Percentiles rank a stretch among this genome's conserved stretches.
These are phyloP conservation scores for Cercospora nicotianae DNA, from an alignment of 2,329 filamentous ascomycete genomes.

Conservation along the genomic window DNA sequence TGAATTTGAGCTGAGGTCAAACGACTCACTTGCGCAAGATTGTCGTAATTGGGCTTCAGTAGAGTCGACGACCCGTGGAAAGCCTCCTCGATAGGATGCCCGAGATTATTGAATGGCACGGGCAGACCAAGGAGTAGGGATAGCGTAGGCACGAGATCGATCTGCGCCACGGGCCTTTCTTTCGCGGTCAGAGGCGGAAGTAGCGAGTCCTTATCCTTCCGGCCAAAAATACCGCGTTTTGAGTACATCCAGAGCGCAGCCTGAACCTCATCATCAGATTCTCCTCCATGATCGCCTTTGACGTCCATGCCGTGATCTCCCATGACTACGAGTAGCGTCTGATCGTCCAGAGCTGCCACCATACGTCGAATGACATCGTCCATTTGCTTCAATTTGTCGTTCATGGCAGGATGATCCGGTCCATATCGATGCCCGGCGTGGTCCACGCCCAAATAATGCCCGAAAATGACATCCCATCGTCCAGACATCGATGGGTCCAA, in stretches of 20 bases:
- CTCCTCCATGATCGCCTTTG: conserved; percentile 97
- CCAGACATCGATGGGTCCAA: conserved; percentile 63
- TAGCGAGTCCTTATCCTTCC: conserved; percentile 61
- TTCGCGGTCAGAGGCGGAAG: conserved; percentile 71
- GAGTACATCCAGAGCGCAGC: conserved; percentile 99
- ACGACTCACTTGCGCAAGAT: conserved; percentile 73
- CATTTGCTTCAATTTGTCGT: conserved; percentile 88
- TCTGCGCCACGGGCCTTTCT: conserved; percentile 73
- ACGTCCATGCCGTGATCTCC: conserved; percentile 99
- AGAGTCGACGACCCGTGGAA: conserved; percentile 62
- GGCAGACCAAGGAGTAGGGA: conserved; percentile 85
- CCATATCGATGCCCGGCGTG: conserved; percentile 96
- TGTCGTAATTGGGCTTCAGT: conserved; percentile 64
- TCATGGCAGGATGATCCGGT: conserved; percentile 89
- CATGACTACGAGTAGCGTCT: conserved; percentile 91
- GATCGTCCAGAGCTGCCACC: conserved; percentile 71
- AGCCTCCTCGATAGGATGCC: conserved; percentile 88
- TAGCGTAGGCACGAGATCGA: conserved; percentile 91
- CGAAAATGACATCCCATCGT: conserved; percentile 92
- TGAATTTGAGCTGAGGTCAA: conserved; percentile 82
- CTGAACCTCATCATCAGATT: conserved; percentile 93
- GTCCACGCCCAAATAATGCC: conserved; percentile 91
- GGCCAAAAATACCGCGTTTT: conserved; percentile 79
- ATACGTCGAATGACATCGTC: conserved; percentile 73
- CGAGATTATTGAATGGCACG: conserved; percentile 94